Evolutionary conservation across 1,284 basidiomycete genomes (phyloP).

Genomic region (Sanghuangporus sanghuang): DNA sequence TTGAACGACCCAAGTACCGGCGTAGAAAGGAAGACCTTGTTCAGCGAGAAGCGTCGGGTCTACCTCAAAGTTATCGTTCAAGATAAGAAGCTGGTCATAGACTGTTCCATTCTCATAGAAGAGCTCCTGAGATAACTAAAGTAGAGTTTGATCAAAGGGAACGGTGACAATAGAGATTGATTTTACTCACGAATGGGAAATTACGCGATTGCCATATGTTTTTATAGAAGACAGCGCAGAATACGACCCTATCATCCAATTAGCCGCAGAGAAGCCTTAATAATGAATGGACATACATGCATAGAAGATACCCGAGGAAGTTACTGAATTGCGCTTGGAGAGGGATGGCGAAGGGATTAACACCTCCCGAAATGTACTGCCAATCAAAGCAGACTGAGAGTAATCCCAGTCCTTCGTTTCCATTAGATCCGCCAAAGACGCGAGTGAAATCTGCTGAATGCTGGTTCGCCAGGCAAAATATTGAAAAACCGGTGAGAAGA

Average conservation of each 20-base stretch:
- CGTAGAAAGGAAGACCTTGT: constrained; percentile 36
- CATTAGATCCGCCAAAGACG: constrained; percentile 56
- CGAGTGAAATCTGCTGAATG: constrained; percentile 42
- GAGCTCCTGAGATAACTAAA: constrained; percentile 41
- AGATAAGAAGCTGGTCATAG: constrained; percentile 43
- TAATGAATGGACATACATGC: constrained; percentile 33
- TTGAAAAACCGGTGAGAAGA: constrained; percentile 34
- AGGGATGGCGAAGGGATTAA: constrained; percentile 39
- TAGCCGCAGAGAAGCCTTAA: background rate
- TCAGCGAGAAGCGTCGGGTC: constrained; percentile 37
- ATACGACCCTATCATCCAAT: constrained; percentile 32
- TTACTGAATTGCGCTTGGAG: constrained; percentile 30
- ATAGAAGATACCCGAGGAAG: constrained; percentile 38
- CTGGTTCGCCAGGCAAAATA: constrained; percentile 56
- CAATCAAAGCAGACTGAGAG: constrained; percentile 54
- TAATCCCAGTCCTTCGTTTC: constrained; percentile 52
- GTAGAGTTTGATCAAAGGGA: background rate
- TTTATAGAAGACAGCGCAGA: constrained; percentile 36
- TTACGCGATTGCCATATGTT: constrained; percentile 44
- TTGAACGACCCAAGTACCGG: constrained; percentile 36
- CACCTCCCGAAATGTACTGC: constrained; percentile 27
- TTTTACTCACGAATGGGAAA: constrained; percentile 40
- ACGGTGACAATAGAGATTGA: background rate
- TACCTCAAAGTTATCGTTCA: constrained; percentile 43
- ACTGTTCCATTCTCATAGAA: constrained; percentile 46